Evolutionary conservation across 2,329 filamentous ascomycete genomes (phyloP), one percentile per base, ranked within the genome.

Genomic region (Ascochyta clinopodiicola): DNA sequence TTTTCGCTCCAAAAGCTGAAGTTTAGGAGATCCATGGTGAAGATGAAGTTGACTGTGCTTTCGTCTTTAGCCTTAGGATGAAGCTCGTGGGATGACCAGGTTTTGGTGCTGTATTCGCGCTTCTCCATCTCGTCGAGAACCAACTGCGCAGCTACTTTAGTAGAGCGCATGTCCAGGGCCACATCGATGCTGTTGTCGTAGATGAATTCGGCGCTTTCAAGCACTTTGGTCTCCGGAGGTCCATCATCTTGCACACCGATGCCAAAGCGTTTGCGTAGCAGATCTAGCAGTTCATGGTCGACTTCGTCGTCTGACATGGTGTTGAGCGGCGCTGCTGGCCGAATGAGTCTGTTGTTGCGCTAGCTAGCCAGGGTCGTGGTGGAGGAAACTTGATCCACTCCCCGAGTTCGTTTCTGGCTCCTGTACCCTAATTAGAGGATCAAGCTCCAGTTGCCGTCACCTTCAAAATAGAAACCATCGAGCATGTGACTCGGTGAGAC

Each of bases 1-100:
- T 82, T 77, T 47, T 91, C 88, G 13, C 91, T 96, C 95, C 95
- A 99, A 75, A 99, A 99, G 21, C 89, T 96, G 72, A 98, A 99
- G 73, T 99, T 99, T 45, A 99, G 80, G 25, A 99, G 76, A 73
- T 99, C 95, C 92, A 99, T 96, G 19, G 91, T 92, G 74, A 99
- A 98, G 67, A 99, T 94, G 73, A 99, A 98, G 60, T 91, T 88
- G 21, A 96, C 86, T 0, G 92, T 93, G 45, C 77, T 83, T 69
- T 91, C 90, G 70, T 96, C 88, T 70, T 92, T 92, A 37, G 84
- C 69, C 73, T 93, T 90, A 1, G 95, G 95, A 69, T 99, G 95
- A 35, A 99, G 81, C 72, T 95, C 90, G 75, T 98, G 92, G 68
- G 89, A 84, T 13, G 90, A 86, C 95, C 95, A 99, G 8, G 87